phyloP scores from a whole-genome alignment of 2,329 filamentous ascomycete species.

The Pseudopyricularia cyperi region DNA sequence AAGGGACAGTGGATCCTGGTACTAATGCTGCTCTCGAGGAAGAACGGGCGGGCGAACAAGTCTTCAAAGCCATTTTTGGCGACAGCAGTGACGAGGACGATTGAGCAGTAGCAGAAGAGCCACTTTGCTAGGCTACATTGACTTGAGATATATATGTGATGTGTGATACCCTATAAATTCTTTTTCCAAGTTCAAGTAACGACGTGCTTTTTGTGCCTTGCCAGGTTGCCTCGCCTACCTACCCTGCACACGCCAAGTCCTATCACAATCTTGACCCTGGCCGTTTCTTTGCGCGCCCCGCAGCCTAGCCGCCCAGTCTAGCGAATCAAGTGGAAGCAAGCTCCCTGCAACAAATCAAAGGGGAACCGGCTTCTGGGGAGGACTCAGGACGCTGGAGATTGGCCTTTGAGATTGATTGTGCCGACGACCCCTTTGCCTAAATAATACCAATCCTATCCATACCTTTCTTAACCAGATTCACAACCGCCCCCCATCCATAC shows the following conservation, averaged over 20 bases:
- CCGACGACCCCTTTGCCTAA: neutral
- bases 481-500: too few species aligned
- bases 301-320: neutral
- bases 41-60: conserved; percentile 60
- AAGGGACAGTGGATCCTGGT: conserved; percentile 48
- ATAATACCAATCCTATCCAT: too few species aligned
- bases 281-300: neutral
- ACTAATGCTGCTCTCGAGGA: conserved; percentile 69
- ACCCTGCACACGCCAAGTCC: neutral
- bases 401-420: neutral
- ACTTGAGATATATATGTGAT: neutral
- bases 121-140: neutral
- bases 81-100: conserved; percentile 58
- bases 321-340: neutral
- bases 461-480: too few species aligned
- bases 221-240: too few species aligned
- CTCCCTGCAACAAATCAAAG: neutral
- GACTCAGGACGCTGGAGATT: neutral
- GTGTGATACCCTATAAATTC: neutral
- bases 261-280: neutral
- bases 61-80: conserved; percentile 90
- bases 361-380: neutral
- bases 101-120: neutral
- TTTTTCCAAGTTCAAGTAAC: too few species aligned
- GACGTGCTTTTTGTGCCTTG: neutral